Conservation (phyloP, 192 early-diverging fungal species). For the Neocallimastix lanati region DNA sequence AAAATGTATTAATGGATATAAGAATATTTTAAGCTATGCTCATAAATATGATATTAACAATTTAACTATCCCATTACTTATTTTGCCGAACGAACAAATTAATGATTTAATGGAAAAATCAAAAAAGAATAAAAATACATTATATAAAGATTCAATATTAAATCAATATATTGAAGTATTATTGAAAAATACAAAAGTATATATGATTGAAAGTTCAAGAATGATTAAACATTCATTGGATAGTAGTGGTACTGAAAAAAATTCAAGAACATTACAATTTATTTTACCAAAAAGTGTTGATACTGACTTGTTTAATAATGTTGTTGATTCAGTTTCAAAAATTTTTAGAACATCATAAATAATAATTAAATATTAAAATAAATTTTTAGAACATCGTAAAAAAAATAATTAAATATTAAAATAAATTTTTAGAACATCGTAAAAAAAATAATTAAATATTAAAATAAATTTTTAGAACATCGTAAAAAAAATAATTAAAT, state of each 20-base stretch:
- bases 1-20: conserved; percentile 31
- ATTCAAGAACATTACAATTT: background rate
- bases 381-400: no score
- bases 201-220: background rate
- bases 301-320: background rate
- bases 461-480: no score
- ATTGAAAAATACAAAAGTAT: background rate
- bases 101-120: background rate
- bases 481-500: no score
- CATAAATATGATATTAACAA: conserved; percentile 40
- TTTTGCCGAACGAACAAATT: conserved; percentile 24
- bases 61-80: conserved; percentile 43
- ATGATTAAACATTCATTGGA: background rate
- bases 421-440: no score
- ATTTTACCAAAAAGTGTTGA: background rate
- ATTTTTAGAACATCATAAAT: background rate
- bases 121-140: background rate
- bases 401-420: no score
- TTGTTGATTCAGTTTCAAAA: background rate
- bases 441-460: no score
- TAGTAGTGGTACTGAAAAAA: background rate
- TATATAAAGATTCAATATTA: background rate
- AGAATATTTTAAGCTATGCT: conserved; percentile 36
- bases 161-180: background rate
- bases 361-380: no score